Conservation (phyloP, 345 rosid species). For the Citrus inodora region DNA sequence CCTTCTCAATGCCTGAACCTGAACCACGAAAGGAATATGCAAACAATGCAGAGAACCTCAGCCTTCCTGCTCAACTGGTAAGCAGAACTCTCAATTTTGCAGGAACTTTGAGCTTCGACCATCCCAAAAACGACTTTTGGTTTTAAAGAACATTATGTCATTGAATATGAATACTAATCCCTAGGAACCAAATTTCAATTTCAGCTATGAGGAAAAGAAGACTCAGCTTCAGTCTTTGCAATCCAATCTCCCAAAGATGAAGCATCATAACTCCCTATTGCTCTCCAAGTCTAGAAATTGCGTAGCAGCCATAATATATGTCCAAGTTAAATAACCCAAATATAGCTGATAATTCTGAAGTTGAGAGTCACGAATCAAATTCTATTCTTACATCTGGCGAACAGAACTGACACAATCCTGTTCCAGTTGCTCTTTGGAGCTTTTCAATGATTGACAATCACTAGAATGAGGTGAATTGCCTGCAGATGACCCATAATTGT, state of each 20-base stretch:
- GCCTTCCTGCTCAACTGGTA: not conserved
- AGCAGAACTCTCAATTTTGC: not conserved
- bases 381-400: not conserved
- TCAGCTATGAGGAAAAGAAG: not conserved
- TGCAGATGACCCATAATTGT: constrained; percentile 2
- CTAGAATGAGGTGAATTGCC: constrained; percentile 13
- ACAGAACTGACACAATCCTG: constrained; percentile 13
- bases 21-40: not conserved
- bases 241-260: not conserved
- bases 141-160: not conserved
- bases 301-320: not conserved
- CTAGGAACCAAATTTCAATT: not conserved
- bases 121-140: not conserved
- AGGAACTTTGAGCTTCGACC: not conserved
- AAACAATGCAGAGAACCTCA: not conserved
- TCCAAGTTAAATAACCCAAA: not conserved
- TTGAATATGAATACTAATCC: not conserved
- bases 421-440: constrained; percentile 9
- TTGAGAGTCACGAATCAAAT: not conserved
- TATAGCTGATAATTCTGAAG: not conserved
- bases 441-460: constrained; percentile 6
- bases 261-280: not conserved
- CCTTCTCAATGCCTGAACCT: not conserved
- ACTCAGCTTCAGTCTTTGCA: not conserved
- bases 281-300: not conserved